phyloP scores from a whole-genome alignment of 108 stramenopile species.

The Parietichytrium sp. region DNA sequence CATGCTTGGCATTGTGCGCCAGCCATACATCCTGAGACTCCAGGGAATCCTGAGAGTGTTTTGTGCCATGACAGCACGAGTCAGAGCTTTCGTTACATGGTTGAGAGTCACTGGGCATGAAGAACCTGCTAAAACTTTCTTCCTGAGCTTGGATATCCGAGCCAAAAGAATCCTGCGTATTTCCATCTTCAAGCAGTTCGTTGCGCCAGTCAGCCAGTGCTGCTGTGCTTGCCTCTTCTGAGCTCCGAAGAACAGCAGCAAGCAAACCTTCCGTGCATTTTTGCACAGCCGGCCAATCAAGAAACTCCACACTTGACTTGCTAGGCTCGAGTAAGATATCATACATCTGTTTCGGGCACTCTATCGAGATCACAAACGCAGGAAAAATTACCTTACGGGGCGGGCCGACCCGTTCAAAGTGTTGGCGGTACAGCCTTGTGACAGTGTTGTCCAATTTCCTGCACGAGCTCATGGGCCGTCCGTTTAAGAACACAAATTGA shows the following conservation, averaged over 20 bases:
- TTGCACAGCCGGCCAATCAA: no score
- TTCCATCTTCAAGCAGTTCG: neutral
- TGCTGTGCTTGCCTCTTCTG: neutral
- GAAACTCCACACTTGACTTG: neutral
- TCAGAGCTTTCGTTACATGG: no score
- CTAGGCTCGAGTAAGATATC: neutral
- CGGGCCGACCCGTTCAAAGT: conserved; percentile 21
- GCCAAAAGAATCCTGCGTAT: neutral
- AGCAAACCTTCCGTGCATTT: no score
- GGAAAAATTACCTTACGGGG: neutral
- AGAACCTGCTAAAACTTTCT: no score
- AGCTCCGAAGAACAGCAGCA: neutral
- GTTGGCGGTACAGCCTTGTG: neutral
- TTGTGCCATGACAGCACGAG: no score
- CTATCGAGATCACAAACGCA: neutral
- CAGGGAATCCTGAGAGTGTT: no score
- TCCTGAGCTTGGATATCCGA: no score
- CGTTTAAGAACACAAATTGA: conserved; percentile 26
- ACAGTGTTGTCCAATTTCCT: neutral
- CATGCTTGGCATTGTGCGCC: no score
- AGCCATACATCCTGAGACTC: no score
- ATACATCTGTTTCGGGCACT: neutral
- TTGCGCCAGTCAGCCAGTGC: neutral
- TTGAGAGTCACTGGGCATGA: no score
- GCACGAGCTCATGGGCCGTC: neutral